These are phyloP conservation scores for Blastocystis hominis DNA, from an alignment of 352 stramenopile genomes.

Conservation along the genomic window DNA sequence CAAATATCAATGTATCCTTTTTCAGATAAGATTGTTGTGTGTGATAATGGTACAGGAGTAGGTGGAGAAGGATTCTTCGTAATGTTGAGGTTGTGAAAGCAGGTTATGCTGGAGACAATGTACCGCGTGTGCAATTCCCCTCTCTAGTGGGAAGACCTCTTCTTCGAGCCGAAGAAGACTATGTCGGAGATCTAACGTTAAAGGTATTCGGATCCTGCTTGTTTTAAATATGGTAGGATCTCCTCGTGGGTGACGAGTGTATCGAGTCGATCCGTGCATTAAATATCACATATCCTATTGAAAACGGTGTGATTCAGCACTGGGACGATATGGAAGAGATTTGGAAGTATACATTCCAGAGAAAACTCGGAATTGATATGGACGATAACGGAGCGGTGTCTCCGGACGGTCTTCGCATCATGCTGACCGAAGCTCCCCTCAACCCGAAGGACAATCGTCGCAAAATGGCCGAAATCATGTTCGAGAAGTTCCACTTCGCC, in stretches of 20 bases:
- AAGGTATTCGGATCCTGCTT: slow-evolving; percentile 52
- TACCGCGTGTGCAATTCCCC: slow-evolving; percentile 83
- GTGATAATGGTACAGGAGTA: slow-evolving; percentile 71
- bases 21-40: slow-evolving; percentile 63
- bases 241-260: slow-evolving; percentile 84
- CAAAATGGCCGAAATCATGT: slow-evolving; percentile 80
- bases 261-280: slow-evolving; percentile 62
- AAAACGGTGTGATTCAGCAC: slow-evolving; percentile 89
- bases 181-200: slow-evolving; percentile 62
- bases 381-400: slow-evolving; percentile 60
- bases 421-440: slow-evolving; percentile 80
- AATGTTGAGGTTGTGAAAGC: slow-evolving; percentile 70
- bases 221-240: slow-evolving; percentile 22
- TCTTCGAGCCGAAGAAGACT: slow-evolving; percentile 78
- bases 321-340: slow-evolving; percentile 92
- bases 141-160: slow-evolving; percentile 84
- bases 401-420: slow-evolving; percentile 70
- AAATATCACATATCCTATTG: slow-evolving; percentile 70
- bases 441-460: slow-evolving; percentile 81
- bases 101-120: slow-evolving; percentile 84
- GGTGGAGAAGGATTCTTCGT: background rate
- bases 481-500: slow-evolving; percentile 81
- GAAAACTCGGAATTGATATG: slow-evolving; percentile 71
- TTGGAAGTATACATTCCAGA: slow-evolving; percentile 88
- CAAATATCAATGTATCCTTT: slow-evolving; percentile 22